Base-by-base conservation (phyloP, 176 grass and related monocot genomes). In the Cenchrus purpureus region DNA sequence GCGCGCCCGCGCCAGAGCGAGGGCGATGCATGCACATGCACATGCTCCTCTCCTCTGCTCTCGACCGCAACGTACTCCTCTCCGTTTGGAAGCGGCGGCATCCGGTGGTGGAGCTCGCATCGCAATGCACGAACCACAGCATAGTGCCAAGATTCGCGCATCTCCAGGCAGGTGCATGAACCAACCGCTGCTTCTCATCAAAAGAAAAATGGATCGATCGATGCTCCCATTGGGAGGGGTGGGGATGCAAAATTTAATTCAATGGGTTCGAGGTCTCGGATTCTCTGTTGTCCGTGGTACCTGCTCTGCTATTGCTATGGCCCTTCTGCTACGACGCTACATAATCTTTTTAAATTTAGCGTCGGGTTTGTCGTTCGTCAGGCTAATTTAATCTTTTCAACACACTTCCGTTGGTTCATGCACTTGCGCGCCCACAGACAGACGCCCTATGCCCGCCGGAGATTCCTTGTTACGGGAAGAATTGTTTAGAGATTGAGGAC, bases 141-240 rank as follows among this genome's bases (percentile, higher is more conserved):
- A 8, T 22, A n/a, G 22, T 17, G 71, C 51, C 20, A 49, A 19
- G 17, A 76, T 68, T 19, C 51, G 79, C 71, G 19, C 73, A 20
- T 76, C 79, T 69, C 71, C 10, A 82, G 71, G 25, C 49, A 74
- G 49, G 86, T 82, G 53, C 86, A 70, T 83, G 79, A 59, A 83
- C 37, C 19, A n/a, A 25, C 16, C 25, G 10, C 79, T 15, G 7
- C 44, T 12, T 5, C 8, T 9, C 45, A 1, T 6, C 5, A 46
- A 46, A 46, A 8, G 45, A 6, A 46, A 9, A 40, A 40, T 40
- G 37, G 37, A 40, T 40, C 37, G 37, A 40, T 40, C 25, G 37
- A 40, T 40, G 25, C 25, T 40, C 37, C 4, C 45, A 46, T 17
- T 55, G 14, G 14, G 53, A 16, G 16, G 2, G 7, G 57, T 22